Evolutionary conservation across 257 asterid genomes (phyloP).

Genomic region (Jaltomata sinuosa): DNA sequence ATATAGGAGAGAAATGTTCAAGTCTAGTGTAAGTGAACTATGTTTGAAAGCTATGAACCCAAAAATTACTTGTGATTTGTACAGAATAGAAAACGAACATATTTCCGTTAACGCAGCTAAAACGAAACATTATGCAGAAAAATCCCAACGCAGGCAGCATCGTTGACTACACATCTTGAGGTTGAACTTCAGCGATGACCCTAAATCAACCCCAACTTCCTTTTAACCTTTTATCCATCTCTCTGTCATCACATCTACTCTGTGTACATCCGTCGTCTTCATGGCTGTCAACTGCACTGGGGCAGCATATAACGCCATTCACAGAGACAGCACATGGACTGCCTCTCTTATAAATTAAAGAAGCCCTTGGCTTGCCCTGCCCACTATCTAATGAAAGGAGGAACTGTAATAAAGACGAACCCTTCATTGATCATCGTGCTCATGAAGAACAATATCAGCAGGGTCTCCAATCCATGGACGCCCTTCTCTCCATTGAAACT

Average conservation of each 20-base stretch:
- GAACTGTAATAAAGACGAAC: not conserved
- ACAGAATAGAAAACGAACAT: not conserved
- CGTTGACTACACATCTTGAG: not conserved
- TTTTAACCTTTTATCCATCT: not conserved
- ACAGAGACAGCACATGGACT: not conserved
- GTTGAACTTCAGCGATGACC: not conserved
- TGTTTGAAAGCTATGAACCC: not conserved
- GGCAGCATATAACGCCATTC: not conserved
- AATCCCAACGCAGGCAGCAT: not conserved
- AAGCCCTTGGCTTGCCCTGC: not conserved
- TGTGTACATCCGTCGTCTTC: not conserved
- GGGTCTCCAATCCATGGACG: constrained; percentile 98
- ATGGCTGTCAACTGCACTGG: not conserved
- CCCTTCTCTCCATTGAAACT: constrained; percentile 93
- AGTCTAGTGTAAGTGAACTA: not conserved
- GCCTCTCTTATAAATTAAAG: not conserved
- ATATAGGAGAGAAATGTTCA: not conserved
- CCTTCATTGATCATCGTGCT: constrained; percentile 11
- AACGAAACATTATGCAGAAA: not conserved
- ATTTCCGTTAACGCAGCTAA: not conserved
- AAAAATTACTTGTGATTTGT: constrained; percentile 1
- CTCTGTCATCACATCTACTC: not conserved
- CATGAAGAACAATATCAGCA: constrained; percentile 73
- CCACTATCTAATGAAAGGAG: not conserved
- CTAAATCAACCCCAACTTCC: not conserved